Conservation (phyloP, 164 flowering plant species). For the Piper longum region DNA sequence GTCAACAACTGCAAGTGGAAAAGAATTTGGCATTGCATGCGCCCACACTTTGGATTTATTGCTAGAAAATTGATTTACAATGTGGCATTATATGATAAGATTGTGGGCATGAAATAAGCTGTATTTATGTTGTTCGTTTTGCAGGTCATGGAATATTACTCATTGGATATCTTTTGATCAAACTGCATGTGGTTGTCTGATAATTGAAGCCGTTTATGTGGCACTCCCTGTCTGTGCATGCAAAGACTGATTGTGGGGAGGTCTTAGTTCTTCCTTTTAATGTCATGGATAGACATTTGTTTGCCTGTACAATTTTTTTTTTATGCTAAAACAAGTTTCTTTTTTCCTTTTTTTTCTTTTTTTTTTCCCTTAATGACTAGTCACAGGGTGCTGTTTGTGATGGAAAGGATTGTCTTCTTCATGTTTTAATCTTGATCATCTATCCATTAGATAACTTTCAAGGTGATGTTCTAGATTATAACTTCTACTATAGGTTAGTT, state of each 20-base stretch:
- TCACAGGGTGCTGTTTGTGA: constrained; percentile 10
- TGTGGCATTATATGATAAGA: background rate
- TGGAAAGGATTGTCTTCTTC: constrained; percentile 2
- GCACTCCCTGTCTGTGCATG: constrained; percentile 5
- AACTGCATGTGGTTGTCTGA: background rate
- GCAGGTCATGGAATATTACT: background rate
- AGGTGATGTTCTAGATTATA: constrained; percentile 11
- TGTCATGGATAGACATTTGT: constrained; percentile 2
- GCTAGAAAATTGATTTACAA: background rate
- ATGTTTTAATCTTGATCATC: constrained; percentile 3
- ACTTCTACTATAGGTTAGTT: constrained; percentile 13
- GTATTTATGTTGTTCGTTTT: background rate
- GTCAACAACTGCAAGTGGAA: background rate
- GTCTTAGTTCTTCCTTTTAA: background rate
- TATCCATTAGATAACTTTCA: constrained; percentile 2
- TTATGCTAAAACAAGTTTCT: background rate
- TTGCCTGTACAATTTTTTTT: background rate
- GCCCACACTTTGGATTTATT: background rate
- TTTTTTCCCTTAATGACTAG: constrained; percentile 2
- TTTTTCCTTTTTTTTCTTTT: background rate
- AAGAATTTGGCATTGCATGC: background rate
- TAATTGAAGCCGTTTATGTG: background rate
- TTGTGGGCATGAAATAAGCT: background rate
- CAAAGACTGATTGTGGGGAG: background rate
- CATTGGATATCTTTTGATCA: background rate